Evolutionary conservation across 768 basidiomycete species (phyloP).

Genomic region (Leccinellum luteum): DNA sequence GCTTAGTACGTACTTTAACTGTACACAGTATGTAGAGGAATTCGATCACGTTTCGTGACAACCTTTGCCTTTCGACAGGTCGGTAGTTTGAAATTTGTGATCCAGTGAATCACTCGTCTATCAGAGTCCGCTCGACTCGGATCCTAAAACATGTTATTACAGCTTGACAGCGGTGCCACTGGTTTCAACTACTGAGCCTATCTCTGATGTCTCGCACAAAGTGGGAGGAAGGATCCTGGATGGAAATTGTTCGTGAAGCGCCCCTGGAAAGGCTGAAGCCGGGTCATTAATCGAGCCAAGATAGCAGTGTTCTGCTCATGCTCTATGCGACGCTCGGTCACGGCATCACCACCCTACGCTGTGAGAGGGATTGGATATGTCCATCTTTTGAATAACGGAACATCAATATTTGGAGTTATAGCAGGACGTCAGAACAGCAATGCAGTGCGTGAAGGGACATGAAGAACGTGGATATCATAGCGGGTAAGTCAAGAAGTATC

Average conservation of each 20-base stretch:
- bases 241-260: neutral
- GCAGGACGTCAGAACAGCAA: conserved; percentile 34
- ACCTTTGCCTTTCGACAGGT: neutral
- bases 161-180: neutral
- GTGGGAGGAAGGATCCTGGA: neutral
- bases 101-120: neutral
- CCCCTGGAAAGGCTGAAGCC: neutral
- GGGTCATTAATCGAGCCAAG: too few species aligned
- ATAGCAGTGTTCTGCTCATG: conserved; percentile 81
- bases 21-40: too few species aligned
- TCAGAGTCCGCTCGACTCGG: neutral
- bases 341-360: conserved; percentile 42
- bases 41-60: too few species aligned
- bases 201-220: neutral
- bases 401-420: conserved; percentile 46
- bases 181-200: neutral
- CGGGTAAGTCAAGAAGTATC: conserved; percentile 34
- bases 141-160: neutral
- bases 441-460: conserved; percentile 32
- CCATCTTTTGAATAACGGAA: conserved; percentile 7
- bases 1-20: too few species aligned
- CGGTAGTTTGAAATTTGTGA: neutral
- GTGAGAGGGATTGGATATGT: conserved; percentile 7
- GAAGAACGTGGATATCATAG: conserved; percentile 40
- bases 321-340: conserved; percentile 51